Base-by-base conservation (phyloP, 441 rosid genomes). In the Populus hybrid region DNA sequence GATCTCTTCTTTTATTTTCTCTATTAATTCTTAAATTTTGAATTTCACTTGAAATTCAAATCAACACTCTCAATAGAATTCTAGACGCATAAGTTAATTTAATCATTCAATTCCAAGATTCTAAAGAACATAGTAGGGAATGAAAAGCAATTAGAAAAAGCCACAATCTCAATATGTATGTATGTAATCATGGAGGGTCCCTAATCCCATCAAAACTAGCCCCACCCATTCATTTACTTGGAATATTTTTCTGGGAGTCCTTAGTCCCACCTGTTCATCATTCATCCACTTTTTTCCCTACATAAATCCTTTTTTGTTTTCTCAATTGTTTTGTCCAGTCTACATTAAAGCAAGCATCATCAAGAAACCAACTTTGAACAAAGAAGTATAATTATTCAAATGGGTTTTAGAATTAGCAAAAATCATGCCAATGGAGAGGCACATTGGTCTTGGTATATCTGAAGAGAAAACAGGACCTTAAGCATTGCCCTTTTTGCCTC, bases 181-280 rank as follows among this genome's bases (percentile, higher is more conserved):
- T n/a, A n/a, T n/a, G n/a, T n/a, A n/a, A n/a, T 83, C 26, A 83
- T 80, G 83, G 45, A 61, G 59, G 77, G 85, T 50, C 77, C 80
- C 85, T 71, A 61, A 24, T 31, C 29, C 69, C 63, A 35, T 76
- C 71, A 18, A 42, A 18, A 4, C n/a, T 12, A 50, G 83, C 29
- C 76, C 80, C 76, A 73, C 61, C 53, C 26, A 23, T 35, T 61
- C n/a, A 29, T 68, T 64, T 36, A 28, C 59, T 73, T 76, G 6
- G 16, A 67, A 21, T 59, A n/a, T n/a, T 66, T 64, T 76, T 40
- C 29, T 63, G 1, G 21, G 29, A 18, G 50, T 36, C 45, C n/a
- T 33, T 16, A 21, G 79, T 69, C 81, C 45, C 77, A 72, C 79
- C 24, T 3, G n/a, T 64, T 72, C 74, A 82, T 78, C 75, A 82